A percentile compares a stretch with the other conserved stretches of the same genome.
phyloP scores from a whole-genome alignment of 2,329 filamentous ascomycete genomes.

The Nothophoma quercina region DNA sequence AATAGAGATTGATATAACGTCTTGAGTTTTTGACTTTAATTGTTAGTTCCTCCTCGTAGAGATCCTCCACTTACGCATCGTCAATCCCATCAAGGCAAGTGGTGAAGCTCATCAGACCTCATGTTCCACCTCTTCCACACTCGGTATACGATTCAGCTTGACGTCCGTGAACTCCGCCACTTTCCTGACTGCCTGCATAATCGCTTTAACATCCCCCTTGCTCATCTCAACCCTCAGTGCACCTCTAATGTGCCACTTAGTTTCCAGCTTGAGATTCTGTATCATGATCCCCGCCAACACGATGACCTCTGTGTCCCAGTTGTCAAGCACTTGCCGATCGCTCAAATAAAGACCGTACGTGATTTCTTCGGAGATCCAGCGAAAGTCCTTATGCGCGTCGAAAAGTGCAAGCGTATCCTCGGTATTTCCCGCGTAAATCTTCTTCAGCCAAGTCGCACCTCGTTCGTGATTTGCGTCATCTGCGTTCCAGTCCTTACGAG shows the following conservation, averaged over 20 bases:
- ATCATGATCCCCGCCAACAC: conserved; percentile 65
- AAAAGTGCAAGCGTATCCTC: conserved; percentile 46
- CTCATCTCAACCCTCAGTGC: conserved; percentile 58
- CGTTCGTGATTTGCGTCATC: conserved; percentile 63
- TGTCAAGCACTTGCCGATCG: conserved; percentile 62
- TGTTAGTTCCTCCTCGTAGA: no score
- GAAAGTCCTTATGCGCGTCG: conserved; percentile 56
- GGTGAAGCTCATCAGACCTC: conserved; percentile 43
- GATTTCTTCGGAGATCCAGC: conserved; percentile 54
- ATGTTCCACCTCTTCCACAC: conserved; percentile 42
- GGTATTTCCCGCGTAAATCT: conserved; percentile 63
- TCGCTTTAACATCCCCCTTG: conserved; percentile 52
- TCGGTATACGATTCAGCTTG: conserved; percentile 35
- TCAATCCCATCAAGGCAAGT: no score
- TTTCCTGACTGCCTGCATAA: conserved; percentile 50
- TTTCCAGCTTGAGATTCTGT: conserved; percentile 63
- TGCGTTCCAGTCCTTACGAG: conserved; percentile 61
- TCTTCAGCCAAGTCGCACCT: conserved; percentile 63
- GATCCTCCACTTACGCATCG: no score
- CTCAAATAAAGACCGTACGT: conserved; percentile 67
- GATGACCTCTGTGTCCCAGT: conserved; percentile 63
- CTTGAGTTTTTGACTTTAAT: no score
- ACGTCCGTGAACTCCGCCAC: conserved; percentile 38
- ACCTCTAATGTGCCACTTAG: conserved; percentile 64
- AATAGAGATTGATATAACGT: no score